Evolutionary conservation across 805 yeast genomes (phyloP).

Genomic region (Saccharomycopsis sp.): DNA sequence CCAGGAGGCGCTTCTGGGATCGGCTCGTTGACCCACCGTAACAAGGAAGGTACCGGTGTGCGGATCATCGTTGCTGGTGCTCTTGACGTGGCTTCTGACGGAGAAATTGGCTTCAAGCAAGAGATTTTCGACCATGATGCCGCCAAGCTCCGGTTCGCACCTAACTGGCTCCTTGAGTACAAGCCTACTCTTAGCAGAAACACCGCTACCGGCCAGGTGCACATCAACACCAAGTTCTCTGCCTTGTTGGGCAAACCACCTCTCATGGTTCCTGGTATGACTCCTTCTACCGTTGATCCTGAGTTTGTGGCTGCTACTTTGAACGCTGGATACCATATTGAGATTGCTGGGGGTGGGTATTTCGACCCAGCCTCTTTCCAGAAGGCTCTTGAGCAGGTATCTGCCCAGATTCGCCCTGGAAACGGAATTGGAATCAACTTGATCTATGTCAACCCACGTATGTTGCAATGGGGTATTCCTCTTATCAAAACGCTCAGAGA

Average conservation of each 20-base stretch:
- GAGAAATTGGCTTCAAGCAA: conserved; percentile 92
- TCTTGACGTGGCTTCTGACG: conserved; percentile 62
- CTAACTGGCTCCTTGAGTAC: conserved; percentile 85
- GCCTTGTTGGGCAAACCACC: conserved; percentile 92
- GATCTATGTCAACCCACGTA: conserved; percentile 93
- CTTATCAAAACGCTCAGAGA: conserved; percentile 76
- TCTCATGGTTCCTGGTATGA: conserved; percentile 98
- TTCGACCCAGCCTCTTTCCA: conserved; percentile 68
- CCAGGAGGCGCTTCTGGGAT: conserved; percentile 98
- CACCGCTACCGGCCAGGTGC: conserved; percentile 57
- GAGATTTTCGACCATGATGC: conserved; percentile 76
- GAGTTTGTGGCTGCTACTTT: conserved; percentile 90
- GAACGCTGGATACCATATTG: conserved; percentile 95
- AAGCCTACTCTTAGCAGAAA: conserved; percentile 82
- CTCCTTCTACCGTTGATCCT: conserved; percentile 94
- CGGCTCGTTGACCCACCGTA: conserved; percentile 93
- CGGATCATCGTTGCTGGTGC: conserved; percentile 93
- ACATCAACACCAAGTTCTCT: conserved; percentile 91
- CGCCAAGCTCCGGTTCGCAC: conserved; percentile 67
- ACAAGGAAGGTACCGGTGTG: conserved; percentile 97
- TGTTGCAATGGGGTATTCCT: conserved; percentile 99
- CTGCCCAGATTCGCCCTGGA: conserved; percentile 68
- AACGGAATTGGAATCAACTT: conserved; percentile 86
- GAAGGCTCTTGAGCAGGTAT: conserved; percentile 68
- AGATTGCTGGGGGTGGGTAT: conserved; percentile 99